Evolutionary conservation across 345 rosid genomes (phyloP).

Genomic region (Litchi chinensis): DNA sequence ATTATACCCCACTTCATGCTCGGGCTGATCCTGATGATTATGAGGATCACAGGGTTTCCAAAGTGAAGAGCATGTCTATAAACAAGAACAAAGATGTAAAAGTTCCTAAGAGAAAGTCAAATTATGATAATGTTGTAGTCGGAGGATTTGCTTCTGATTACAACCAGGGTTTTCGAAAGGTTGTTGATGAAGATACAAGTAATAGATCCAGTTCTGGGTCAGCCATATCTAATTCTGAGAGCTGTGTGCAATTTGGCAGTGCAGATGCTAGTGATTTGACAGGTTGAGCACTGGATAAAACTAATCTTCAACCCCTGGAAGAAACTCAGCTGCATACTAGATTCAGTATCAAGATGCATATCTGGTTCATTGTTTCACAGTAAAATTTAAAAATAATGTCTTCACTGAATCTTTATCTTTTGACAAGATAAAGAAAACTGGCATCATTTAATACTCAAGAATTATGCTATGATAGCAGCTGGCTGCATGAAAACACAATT

Average conservation of each 20-base stretch:
- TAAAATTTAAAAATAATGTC: neutral
- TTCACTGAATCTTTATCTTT: neutral
- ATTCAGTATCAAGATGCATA: neutral
- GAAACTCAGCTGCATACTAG: neutral
- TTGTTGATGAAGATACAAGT: slow-evolving; percentile 78
- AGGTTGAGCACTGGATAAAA: slow-evolving; percentile 47
- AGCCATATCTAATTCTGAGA: slow-evolving; percentile 92
- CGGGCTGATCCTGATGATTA: slow-evolving; percentile 67
- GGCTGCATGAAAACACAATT: slow-evolving; percentile 14
- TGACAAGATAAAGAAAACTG: neutral
- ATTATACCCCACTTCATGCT: slow-evolving; percentile 82
- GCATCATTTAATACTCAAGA: slow-evolving; percentile 1
- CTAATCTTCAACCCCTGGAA: neutral
- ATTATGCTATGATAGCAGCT: slow-evolving; percentile 4
- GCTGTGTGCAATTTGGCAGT: slow-evolving; percentile 85
- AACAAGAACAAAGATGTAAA: slow-evolving; percentile 66
- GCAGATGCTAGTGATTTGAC: slow-evolving; percentile 90
- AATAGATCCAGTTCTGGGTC: slow-evolving; percentile 98
- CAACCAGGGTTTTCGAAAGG: slow-evolving; percentile 52
- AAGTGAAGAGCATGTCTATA: slow-evolving; percentile 55
- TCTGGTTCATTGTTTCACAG: neutral
- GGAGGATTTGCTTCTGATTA: slow-evolving; percentile 50
- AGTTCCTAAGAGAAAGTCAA: slow-evolving; percentile 73
- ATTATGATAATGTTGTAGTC: slow-evolving; percentile 44
- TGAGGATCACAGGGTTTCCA: slow-evolving; percentile 60